These are phyloP conservation scores for Penicillium mononematosum DNA, from an alignment of 495 filamentous ascomycete genomes.

Conservation along the genomic window DNA sequence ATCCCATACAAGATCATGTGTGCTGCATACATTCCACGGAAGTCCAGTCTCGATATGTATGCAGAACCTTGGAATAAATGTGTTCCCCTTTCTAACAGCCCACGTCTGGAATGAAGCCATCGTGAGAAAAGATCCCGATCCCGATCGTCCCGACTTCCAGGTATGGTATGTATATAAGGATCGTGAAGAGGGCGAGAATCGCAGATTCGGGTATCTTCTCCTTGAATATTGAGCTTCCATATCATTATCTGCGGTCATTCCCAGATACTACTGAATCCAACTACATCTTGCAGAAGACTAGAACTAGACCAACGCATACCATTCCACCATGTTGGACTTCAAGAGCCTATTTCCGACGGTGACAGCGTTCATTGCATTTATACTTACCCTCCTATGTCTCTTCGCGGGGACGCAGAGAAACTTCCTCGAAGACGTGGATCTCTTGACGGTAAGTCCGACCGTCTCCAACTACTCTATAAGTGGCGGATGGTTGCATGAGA, in stretches of 20 bases:
- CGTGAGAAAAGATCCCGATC: constrained; percentile 6
- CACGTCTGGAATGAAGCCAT: constrained; percentile 12
- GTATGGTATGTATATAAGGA: constrained; percentile 6
- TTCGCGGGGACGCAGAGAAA: constrained; percentile 64
- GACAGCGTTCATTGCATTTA: constrained; percentile 57
- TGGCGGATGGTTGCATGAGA: not conserved
- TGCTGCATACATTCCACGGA: constrained; percentile 1
- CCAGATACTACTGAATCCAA: not conserved
- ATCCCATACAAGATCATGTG: not conserved
- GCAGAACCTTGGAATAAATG: too few species aligned
- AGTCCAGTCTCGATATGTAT: not conserved
- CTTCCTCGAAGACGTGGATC: constrained; percentile 61
- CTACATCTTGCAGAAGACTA: not conserved
- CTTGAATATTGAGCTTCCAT: not conserved
- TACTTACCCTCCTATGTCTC: constrained; percentile 66
- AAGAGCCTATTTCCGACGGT: constrained; percentile 28
- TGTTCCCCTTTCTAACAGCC: constrained; percentile 4
- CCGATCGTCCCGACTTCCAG: not conserved
- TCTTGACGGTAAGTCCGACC: constrained; percentile 59
- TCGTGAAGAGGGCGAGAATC: not conserved
- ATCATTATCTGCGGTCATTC: not conserved
- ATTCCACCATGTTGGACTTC: constrained; percentile 11
- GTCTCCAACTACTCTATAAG: not conserved
- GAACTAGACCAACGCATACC: not conserved
- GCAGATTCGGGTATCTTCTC: not conserved